Percentiles rank a stretch among this genome's conserved stretches.
phyloP scores from a whole-genome alignment of 305 asterid genomes.

The Striga hermonthica region DNA sequence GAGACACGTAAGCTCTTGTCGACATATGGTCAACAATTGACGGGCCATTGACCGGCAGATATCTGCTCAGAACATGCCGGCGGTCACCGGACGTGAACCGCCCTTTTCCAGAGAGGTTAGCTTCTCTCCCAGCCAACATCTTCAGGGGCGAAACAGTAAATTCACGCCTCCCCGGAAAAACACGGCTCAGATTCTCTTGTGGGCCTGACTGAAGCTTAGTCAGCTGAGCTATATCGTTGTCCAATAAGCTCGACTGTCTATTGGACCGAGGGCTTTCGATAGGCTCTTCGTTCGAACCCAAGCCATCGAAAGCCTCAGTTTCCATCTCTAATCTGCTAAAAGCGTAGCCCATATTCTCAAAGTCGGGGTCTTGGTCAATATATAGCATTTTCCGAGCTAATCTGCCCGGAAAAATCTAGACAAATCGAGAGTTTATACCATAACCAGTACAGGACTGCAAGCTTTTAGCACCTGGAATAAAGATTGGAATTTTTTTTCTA shows the following conservation, averaged over 20 bases:
- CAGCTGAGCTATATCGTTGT: slow-evolving; percentile 65
- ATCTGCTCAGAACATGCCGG: slow-evolving; percentile 60
- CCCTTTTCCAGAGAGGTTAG: slow-evolving; percentile 62
- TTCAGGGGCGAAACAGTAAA: slow-evolving; percentile 54
- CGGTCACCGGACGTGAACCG: slow-evolving; percentile 68
- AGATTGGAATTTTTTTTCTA: too few relatives aligned
- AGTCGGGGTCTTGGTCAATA: slow-evolving; percentile 30
- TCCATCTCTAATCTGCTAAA: slow-evolving; percentile 64
- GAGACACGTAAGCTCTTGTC: slow-evolving; percentile 79
- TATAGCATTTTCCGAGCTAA: slow-evolving; percentile 35
- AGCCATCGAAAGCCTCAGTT: slow-evolving; percentile 50
- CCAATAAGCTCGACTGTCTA: slow-evolving; percentile 33
- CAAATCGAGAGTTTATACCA: too few relatives aligned
- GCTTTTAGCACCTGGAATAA: too few relatives aligned
- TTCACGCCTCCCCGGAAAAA: slow-evolving; percentile 48
- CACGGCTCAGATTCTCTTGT: slow-evolving; percentile 43
- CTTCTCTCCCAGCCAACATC: slow-evolving; percentile 83
- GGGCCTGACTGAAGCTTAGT: slow-evolving; percentile 71
- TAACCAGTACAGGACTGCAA: too few relatives aligned
- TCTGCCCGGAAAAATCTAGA: too few relatives aligned
- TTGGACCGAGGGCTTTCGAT: slow-evolving; percentile 31
- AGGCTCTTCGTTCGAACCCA: slow-evolving; percentile 38
- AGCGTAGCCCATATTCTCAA: slow-evolving; percentile 61
- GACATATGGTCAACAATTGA: slow-evolving; percentile 79
- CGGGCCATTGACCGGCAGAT: slow-evolving; percentile 71